Conservation (phyloP, 163 green algal genomes). For the Chlorella variabilis region DNA sequence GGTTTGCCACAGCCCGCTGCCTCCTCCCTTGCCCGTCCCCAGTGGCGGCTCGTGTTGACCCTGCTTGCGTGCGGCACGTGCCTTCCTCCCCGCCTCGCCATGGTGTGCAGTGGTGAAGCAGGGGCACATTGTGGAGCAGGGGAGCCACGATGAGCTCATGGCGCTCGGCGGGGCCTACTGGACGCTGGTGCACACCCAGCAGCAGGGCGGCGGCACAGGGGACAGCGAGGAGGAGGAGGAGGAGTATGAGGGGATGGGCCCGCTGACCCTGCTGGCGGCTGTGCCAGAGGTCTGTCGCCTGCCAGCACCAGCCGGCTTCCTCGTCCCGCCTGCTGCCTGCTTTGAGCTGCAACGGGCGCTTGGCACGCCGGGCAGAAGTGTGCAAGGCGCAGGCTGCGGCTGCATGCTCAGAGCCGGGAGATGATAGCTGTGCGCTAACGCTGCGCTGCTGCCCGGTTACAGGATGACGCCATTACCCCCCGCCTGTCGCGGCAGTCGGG, state of each 20-base stretch:
- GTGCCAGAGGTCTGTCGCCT: neutral
- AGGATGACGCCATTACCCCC: too few species aligned
- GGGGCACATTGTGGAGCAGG: slow-evolving; percentile 83
- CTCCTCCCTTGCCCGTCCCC: too few species aligned
- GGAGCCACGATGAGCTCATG: slow-evolving; percentile 82
- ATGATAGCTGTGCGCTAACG: too few species aligned
- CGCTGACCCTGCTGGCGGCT: neutral
- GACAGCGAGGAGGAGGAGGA: slow-evolving; percentile 27
- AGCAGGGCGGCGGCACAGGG: slow-evolving; percentile 3
- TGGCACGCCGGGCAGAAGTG: too few species aligned
- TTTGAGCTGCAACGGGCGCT: too few species aligned
- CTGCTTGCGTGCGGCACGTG: neutral
- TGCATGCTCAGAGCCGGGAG: too few species aligned
- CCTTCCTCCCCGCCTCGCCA: neutral
- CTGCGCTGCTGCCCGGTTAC: too few species aligned
- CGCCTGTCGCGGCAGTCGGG: neutral
- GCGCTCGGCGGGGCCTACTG: slow-evolving; percentile 62
- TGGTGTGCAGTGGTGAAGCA: slow-evolving; percentile 70
- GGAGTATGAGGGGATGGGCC: slow-evolving; percentile 33
- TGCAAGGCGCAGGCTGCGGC: too few species aligned
- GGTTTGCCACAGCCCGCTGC: too few species aligned
- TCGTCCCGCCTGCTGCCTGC: too few species aligned
- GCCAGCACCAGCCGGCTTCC: too few species aligned
- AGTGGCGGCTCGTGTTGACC: too few species aligned
- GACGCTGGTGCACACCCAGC: slow-evolving; percentile 63